Base-by-base conservation (phyloP, 106 monocot species). In the Amphibolis antarctica region DNA sequence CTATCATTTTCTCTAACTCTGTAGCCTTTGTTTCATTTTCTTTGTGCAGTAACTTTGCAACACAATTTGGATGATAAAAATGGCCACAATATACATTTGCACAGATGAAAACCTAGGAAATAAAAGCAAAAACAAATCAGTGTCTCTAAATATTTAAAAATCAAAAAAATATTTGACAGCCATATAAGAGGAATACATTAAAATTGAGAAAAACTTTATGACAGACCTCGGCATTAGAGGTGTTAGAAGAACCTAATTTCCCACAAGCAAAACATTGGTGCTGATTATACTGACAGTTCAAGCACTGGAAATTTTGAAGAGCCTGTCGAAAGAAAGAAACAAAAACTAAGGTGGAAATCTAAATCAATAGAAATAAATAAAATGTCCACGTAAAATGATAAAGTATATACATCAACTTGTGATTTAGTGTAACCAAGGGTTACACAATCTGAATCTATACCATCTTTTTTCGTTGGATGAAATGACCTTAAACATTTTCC, bases 31-130 rank as follows among this genome's bases (percentile, higher is more conserved):
- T 58, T 64, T 83, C 65, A 61, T 79, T 74, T 9, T 76, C 73
- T 6, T 71, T 76, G 26, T 64, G 78, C 7, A 91, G 65, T 50
- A 81, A 69, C 17, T 68, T 66, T 18, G 91, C 85, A 46, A 83
- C 88, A 70, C 98, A 99, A 46, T 78, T 80, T 2, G 98, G 85
- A 74, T 99, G 98, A 80, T 88, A 99, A 65, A 91, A 99, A 48
- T 74, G 81, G 25, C 98, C 98, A 75, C 98, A 99, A 42, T 91
- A 83, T n/a, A 91, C 98, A 68, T 66, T 72, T 44, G 79, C 82
- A 65, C 98, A 99, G 25, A 15, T 70, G 69, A 83, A 88, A 24
- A 99, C 88, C 98, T 53, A 20, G 25, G 11, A 30, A 28, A 57
- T 14, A 68, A 53, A 66, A 54, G 53, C 12, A 20, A 44, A 58